These are phyloP conservation scores for Acacia crassicarpa DNA, from an alignment of 306 rosid species.

Conservation along the genomic window DNA sequence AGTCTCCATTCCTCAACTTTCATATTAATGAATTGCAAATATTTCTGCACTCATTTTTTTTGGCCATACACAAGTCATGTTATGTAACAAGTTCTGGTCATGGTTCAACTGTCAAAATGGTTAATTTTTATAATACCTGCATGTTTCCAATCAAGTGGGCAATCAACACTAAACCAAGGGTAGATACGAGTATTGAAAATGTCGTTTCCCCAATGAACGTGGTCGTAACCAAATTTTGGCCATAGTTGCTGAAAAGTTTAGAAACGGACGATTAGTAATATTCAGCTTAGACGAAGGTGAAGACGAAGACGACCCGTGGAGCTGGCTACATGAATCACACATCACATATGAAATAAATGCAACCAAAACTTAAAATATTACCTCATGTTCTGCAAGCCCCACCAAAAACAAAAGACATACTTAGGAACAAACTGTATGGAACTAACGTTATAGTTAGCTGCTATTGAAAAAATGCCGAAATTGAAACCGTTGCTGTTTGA, in stretches of 20 bases:
- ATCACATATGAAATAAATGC: no score
- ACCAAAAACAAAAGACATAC: constrained; percentile 92
- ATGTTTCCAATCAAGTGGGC: constrained; percentile 94
- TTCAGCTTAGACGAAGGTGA: no score
- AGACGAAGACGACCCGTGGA: no score
- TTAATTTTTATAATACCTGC: constrained; percentile 44
- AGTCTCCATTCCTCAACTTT: constrained; percentile 98
- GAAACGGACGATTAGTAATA: no score
- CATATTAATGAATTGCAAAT: constrained; percentile 86
- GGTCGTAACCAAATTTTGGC: constrained; percentile 68
- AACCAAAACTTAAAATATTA: no score
- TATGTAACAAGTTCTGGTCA: no score
- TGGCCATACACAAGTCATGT: no score
- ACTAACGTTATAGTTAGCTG: constrained; percentile 57
- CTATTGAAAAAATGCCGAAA: constrained; percentile 63
- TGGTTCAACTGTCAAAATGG: no score
- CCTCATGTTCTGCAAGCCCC: constrained; percentile 99
- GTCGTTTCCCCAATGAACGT: constrained; percentile 77
- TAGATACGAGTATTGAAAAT: constrained; percentile 79
- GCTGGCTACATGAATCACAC: no score
- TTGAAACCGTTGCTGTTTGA: constrained; percentile 45
- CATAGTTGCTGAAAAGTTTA: constrained; percentile 62
- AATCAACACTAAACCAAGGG: constrained; percentile 81
- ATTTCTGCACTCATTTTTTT: not conserved
- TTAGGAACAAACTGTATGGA: constrained; percentile 59